Conservation (phyloP, 768 basidiomycete species). For the Mycena crocata region DNA sequence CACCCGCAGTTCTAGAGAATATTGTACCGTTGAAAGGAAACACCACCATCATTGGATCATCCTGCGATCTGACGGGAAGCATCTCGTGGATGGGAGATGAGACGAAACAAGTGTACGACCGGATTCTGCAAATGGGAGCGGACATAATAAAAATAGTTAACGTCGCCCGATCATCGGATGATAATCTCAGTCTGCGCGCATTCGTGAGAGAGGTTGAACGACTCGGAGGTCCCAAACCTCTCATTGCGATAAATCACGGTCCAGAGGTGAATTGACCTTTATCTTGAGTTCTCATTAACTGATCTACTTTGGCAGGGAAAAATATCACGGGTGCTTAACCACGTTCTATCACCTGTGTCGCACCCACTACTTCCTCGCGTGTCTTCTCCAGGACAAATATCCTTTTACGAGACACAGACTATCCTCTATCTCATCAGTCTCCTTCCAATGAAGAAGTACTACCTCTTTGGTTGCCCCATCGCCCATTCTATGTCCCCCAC, state of each 20-base stretch:
- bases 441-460: constrained; percentile 69
- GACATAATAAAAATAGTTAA: constrained; percentile 82
- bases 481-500: constrained; percentile 78
- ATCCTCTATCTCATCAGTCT: constrained; percentile 74
- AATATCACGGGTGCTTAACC: constrained; percentile 77
- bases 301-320: constrained; percentile 60
- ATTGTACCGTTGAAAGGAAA: constrained; percentile 63
- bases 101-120: constrained; percentile 62
- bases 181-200: constrained; percentile 70
- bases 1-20: constrained; percentile 58
- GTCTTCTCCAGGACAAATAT: constrained; percentile 81
- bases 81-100: constrained; percentile 71
- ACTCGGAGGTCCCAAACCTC: constrained; percentile 65
- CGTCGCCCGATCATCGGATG: constrained; percentile 67
- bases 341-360: constrained; percentile 79
- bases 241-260: constrained; percentile 87
- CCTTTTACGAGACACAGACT: constrained; percentile 73
- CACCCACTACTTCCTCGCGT: constrained; percentile 74
- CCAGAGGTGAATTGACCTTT: constrained; percentile 38
- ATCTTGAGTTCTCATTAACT: not conserved
- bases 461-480: constrained; percentile 80
- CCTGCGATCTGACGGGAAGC: constrained; percentile 78
- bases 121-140: constrained; percentile 61
- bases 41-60: constrained; percentile 78
- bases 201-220: constrained; percentile 60